Evolutionary conservation across 2,329 filamentous ascomycete species (phyloP).

Genomic region (Ceratocystiopsis minuta): DNA sequence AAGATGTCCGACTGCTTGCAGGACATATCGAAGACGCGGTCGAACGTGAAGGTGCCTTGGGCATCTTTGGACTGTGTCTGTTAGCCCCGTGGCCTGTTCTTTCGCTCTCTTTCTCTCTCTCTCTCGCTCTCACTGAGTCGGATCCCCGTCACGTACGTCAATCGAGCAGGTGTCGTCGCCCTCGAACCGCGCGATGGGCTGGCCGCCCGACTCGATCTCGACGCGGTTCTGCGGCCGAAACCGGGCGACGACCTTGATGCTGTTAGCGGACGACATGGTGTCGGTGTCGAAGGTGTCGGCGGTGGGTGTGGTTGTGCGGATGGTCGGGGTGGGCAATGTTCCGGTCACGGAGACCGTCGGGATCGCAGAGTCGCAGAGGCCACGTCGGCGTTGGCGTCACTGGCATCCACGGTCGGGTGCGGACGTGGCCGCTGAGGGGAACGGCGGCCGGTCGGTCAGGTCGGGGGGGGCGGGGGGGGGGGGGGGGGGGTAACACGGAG

Average conservation of each 20-base stretch:
- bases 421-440: no score
- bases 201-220: conserved; percentile 76
- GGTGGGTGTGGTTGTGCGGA: not conserved
- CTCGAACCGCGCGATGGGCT: conserved; percentile 79
- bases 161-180: conserved; percentile 76
- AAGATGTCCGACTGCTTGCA: conserved; percentile 88
- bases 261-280: conserved; percentile 41
- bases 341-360: conserved; percentile 2
- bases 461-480: no score
- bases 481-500: no score
- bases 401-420: no score
- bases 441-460: no score
- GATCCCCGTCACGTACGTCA: conserved; percentile 46
- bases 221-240: conserved; percentile 95
- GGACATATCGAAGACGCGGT: conserved; percentile 90
- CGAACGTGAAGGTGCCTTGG: conserved; percentile 80
- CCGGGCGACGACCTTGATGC: conserved; percentile 82
- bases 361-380: not conserved
- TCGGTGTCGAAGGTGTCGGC: conserved; percentile 9
- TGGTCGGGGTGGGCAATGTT: not conserved
- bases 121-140: not conserved
- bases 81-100: no score
- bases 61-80: conserved; percentile 57
- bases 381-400: no score
- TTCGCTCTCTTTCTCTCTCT: not conserved